phyloP scores from a whole-genome alignment of 805 yeast species.

The Ogataea minuta region DNA sequence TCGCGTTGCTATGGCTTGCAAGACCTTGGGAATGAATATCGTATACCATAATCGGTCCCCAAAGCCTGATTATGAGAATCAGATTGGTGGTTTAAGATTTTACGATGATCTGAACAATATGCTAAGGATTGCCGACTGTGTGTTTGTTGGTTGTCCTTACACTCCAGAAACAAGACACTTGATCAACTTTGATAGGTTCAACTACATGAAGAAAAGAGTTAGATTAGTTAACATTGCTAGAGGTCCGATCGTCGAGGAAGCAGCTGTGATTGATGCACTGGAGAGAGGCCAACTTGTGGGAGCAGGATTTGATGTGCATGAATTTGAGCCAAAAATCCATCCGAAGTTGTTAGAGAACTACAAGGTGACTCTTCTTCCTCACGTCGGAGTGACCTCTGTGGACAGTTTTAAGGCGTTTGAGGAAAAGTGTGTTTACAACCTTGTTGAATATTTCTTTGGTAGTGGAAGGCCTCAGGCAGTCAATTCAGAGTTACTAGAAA shows the following conservation, averaged over 20 bases:
- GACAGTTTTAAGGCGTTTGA: conserved; percentile 40
- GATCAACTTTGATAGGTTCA: conserved; percentile 34
- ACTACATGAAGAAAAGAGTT: conserved; percentile 28
- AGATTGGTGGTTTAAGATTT: conserved; percentile 33
- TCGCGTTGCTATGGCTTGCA: conserved; percentile 41
- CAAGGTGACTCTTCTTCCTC: conserved; percentile 38
- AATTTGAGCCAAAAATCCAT: conserved; percentile 40
- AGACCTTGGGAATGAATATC: conserved; percentile 43
- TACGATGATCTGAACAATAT: conserved; percentile 27
- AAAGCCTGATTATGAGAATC: conserved; percentile 31
- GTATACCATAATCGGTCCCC: conserved; percentile 40
- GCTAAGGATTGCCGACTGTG: conserved; percentile 31
- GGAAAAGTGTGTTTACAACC: conserved; percentile 36
- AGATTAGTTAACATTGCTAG: conserved; percentile 39
- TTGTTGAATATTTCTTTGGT: conserved; percentile 37
- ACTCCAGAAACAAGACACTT: conserved; percentile 39
- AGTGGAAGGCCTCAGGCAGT: conserved; percentile 33
- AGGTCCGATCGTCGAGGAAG: conserved; percentile 41
- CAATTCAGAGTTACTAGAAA: background rate
- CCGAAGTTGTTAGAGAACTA: conserved; percentile 34
- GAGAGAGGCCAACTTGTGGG: conserved; percentile 41
- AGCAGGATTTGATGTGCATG: conserved; percentile 44
- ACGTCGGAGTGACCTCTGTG: conserved; percentile 36
- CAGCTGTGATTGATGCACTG: conserved; percentile 39
- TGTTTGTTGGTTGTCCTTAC: conserved; percentile 40